Base-by-base conservation (phyloP, 148 eudicot genomes). In the Cornus controversa region DNA sequence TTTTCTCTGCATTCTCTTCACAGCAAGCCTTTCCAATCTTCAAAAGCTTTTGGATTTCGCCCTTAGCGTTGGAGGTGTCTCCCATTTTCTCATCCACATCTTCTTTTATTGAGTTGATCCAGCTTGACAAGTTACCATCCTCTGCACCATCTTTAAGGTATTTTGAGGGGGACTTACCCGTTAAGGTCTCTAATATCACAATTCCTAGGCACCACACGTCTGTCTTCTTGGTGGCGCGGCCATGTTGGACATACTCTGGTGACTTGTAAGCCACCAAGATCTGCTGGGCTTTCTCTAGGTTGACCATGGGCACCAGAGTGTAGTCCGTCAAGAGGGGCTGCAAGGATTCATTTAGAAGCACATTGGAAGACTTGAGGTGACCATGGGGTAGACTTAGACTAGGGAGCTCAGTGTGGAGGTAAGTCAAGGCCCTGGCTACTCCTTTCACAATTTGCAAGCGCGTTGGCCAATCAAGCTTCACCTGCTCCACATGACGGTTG, bases 351-450 rank as follows among this genome's bases (percentile, higher is more conserved):
- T 84, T 77, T 0, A 93, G 87, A 40, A 93, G 85, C 65, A 93
- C 97, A 67, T 93, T 93, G 15, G 97, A 88, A 13, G 97, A 93
- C 74, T 91, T 93, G 24, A 93, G 91, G 82, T 91, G 93, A 63
- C 93, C 97, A 13, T 93, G 94, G 22, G 94, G 84, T 5, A 85
- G 88, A 2, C 71, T 80, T 18, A 89, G 79, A 77, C 81, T 84
- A 3, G 94, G 90, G 23, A 90, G 85, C 86, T 89, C 91, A 8
- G 73, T 82, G 82, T 93, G 83, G 36, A 93, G 89, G 79, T 92
- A 85, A 6, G 71, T 76, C 78, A 93, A 75, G 42, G 94, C 97
- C 62, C 78, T 85, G 10, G 90, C 90, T 58, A 93, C 91, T 68
- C 97, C 97, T 79, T 87, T 85, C 36, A 91, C 82, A 31, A 93